phyloP scores from a whole-genome alignment of 305 asterid genomes.

The Fraxinus dipetala region DNA sequence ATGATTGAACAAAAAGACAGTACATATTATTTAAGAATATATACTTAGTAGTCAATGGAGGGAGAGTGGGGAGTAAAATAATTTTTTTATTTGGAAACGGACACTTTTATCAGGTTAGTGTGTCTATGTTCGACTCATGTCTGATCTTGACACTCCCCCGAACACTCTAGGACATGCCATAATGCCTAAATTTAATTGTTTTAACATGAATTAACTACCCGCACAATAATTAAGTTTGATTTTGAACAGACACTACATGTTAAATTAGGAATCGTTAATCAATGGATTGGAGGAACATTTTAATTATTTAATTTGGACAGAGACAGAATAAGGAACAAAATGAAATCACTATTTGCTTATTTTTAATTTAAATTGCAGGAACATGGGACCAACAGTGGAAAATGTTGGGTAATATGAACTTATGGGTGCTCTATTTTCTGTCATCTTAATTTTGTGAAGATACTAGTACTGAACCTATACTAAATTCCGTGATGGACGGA shows the following conservation, averaged over 20 bases:
- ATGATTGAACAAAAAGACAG: background rate
- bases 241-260: background rate
- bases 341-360: background rate
- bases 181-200: background rate
- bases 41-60: background rate
- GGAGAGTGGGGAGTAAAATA: background rate
- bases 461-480: background rate
- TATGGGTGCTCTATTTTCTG: background rate
- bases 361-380: background rate
- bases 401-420: conserved; percentile 21
- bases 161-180: background rate
- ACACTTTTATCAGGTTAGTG: background rate
- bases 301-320: background rate
- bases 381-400: conserved; percentile 16
- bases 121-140: background rate
- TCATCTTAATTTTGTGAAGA: background rate
- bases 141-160: background rate
- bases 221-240: background rate
- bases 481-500: background rate
- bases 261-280: background rate
- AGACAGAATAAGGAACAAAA: conserved; percentile 8
- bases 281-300: background rate
- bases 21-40: background rate
- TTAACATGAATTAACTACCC: background rate
- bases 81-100: background rate